These are phyloP conservation scores for Aphanomyces stellatus DNA, from an alignment of 352 stramenopile genomes.

Conservation along the genomic window DNA sequence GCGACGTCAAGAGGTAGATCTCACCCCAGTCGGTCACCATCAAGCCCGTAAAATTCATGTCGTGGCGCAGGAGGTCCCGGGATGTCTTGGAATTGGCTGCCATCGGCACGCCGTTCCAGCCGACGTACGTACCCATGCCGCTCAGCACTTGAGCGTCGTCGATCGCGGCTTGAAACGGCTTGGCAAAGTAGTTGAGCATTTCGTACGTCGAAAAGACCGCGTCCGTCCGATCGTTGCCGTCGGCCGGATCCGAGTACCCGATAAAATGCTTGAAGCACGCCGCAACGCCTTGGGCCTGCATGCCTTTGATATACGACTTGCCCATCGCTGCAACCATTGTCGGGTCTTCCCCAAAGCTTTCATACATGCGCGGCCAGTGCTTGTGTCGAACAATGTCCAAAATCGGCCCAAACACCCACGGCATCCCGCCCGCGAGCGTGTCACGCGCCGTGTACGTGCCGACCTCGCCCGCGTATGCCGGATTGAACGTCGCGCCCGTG, in stretches of 20 bases:
- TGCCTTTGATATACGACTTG: constrained; percentile 56
- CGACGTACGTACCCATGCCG: constrained; percentile 92
- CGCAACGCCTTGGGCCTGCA: constrained; percentile 60
- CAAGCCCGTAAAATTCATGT: constrained; percentile 85
- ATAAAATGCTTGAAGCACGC: constrained; percentile 89
- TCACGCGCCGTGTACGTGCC: constrained; percentile 74
- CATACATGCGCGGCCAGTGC: constrained; percentile 83
- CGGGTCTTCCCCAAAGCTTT: constrained; percentile 91
- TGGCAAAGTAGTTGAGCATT: constrained; percentile 79
- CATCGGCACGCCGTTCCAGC: constrained; percentile 88
- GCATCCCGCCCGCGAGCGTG: constrained; percentile 77
- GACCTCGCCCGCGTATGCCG: constrained; percentile 51
- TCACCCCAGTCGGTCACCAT: constrained; percentile 90
- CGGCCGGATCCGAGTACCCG: constrained; percentile 58
- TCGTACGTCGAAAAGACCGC: constrained; percentile 77
- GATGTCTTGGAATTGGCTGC: constrained; percentile 69
- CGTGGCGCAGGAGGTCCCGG: constrained; percentile 60
- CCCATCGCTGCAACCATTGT: constrained; percentile 61
- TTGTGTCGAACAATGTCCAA: constrained; percentile 74
- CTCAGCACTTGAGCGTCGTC: constrained; percentile 62
- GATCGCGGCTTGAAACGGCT: constrained; percentile 72
- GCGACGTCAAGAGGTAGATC: constrained; percentile 82
- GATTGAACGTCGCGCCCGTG: constrained; percentile 64
- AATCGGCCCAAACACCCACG: constrained; percentile 88
- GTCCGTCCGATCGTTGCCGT: constrained; percentile 62